Evolutionary conservation across 1,284 basidiomycete genomes (phyloP).

Genomic region (Ganoderma lingzhi): DNA sequence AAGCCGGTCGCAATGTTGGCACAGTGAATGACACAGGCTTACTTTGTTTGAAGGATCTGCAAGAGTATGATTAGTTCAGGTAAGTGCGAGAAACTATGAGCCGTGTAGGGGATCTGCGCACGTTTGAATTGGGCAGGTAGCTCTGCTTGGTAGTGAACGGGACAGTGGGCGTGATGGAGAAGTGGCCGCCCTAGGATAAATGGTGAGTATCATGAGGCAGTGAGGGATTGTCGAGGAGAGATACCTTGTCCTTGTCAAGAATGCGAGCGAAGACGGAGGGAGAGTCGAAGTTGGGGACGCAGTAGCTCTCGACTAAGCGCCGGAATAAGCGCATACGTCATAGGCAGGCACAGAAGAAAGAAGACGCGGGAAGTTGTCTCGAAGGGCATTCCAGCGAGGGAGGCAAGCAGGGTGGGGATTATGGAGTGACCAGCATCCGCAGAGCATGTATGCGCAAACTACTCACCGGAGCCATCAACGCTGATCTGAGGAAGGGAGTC

Average conservation of each 20-base stretch:
- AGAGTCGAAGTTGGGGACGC: constrained; percentile 92
- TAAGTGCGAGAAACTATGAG: background rate
- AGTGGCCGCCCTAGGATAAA: constrained; percentile 81
- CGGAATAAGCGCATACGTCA: constrained; percentile 12
- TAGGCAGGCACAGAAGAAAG: background rate
- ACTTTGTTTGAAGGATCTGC: constrained; percentile 84
- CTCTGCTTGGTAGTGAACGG: constrained; percentile 83
- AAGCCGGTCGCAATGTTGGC: too few relatives aligned
- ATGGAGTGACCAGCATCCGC: background rate
- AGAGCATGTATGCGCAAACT: background rate
- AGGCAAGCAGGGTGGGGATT: background rate
- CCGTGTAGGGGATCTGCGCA: constrained; percentile 43
- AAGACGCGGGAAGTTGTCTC: background rate
- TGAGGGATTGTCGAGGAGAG: background rate
- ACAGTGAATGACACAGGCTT: constrained; percentile 8
- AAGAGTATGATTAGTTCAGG: background rate
- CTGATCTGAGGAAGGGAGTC: constrained; percentile 56
- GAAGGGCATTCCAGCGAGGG: background rate
- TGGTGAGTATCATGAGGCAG: background rate
- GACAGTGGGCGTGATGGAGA: constrained; percentile 79
- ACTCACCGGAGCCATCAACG: constrained; percentile 80
- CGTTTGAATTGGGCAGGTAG: constrained; percentile 89
- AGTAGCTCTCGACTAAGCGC: constrained; percentile 84
- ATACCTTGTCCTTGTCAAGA: constrained; percentile 82
- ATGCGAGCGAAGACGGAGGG: constrained; percentile 91